Evolutionary conservation across 352 stramenopile species (phyloP), one percentile per base, ranked within the genome.

Genomic region (Globisporangium acanthophoron): DNA sequence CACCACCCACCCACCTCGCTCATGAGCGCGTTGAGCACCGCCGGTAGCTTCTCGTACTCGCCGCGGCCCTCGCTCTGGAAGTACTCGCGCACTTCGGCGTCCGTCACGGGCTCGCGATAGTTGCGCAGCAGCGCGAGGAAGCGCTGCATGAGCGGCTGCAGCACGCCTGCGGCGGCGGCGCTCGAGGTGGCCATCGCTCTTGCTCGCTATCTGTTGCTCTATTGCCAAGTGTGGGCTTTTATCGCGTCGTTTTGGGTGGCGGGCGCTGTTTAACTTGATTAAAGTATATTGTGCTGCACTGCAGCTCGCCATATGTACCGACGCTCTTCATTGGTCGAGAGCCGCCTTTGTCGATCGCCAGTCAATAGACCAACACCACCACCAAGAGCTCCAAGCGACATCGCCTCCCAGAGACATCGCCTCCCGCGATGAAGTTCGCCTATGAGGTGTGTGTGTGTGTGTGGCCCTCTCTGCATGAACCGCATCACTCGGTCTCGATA

Each of bases 21-120:
- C 72, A 96, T 79, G 64, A 96, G 73, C 52, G 73, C 62, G 49
- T 96, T 94, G 70, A 96, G 92, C 39, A 93, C 71, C 18, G 71
- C 59, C 20, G 87, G 85, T 24, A 96, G 73, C 62, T 90, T 82
- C 55, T 86, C 84, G 62, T 96, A 96, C 56, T 91, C 81, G 62
- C 80, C 70, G 33, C 67, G 73, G 52, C 76, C 71, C 18, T 84
- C 63, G 50, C 63, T 70, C 54, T 80, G 62, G 66, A 96, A 96
- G 69, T 80, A 89, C 33, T 88, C 73, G 59, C 83, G 79, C 60
- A 96, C 81, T 55, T 95, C 80, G 0, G 72, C 72, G 57, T 95
- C 86, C 27, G 84, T 87, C 58, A 95, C 66, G 13, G 86, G 74
- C 63, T 93, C 82, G 37, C 75, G 76, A 52, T 86, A 92, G 69